Base-by-base conservation (phyloP, 805 yeast species). In the Metahyphopichia silvanorum region DNA sequence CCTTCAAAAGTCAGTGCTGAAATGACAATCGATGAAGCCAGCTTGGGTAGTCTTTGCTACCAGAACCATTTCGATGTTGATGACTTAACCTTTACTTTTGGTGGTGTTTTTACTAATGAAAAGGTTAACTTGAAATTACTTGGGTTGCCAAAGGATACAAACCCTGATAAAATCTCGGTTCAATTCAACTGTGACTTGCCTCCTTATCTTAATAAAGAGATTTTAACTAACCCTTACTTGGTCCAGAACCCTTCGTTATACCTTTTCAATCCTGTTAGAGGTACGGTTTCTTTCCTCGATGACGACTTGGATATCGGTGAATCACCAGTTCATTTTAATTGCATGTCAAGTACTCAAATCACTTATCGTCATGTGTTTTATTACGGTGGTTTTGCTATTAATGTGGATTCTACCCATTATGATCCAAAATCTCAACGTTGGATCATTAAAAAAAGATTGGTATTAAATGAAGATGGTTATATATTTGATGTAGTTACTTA, bases 311-410 rank as follows among this genome's bases (percentile, higher is more conserved):
- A 32, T 11, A 40, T 39, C 2, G 74, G 73, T 2, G 69, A 66
- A 27, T 46, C 64, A 4, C 87, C 88, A 0, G 71, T 74, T 3
- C 70, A 79, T 3, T 46, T 81, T 13, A 47, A 74, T 27, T 69
- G 76, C 34, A 58, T 77, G 51, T 46, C 66, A 5, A 66, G 74
- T 12, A 63, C 76, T 6, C 64, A 57, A 34, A 57, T 83, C 4
- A 73, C 84, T 4, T 62, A 68, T n/a, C 56, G 76, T 22, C 79
- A 79, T 44, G 65, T 77, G 11, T 68, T 82, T 41, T 69, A 72
- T 37, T 81, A 75, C 48, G 94, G 91, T n/a, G 94, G 93, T 0
- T 74, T 81, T 49, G 74, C 72, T 33, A 35, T 66, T 14, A 38
- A 42, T 16, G 46, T 46, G 12, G 52, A 46, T 9, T 43, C 54